These are phyloP conservation scores for Isoetes engelmannii DNA, from an alignment of 83 land plant species.

Conservation along the genomic window DNA sequence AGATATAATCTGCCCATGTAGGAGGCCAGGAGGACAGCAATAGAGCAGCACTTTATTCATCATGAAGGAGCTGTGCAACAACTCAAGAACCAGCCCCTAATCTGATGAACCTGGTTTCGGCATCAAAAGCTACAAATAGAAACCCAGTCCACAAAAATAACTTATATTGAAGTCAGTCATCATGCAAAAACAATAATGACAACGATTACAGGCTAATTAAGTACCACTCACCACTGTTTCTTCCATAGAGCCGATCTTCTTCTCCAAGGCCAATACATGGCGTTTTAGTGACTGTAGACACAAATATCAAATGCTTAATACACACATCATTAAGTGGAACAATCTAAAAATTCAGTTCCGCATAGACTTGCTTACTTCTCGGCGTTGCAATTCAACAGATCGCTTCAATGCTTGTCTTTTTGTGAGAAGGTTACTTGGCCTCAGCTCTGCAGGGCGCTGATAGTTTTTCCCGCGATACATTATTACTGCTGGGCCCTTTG, in stretches of 20 bases:
- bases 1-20: no score
- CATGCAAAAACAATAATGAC: no score
- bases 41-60: no score
- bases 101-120: no score
- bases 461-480: slow-evolving; percentile 85
- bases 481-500: slow-evolving; percentile 80
- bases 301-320: not conserved
- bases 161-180: no score
- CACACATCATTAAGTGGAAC: not conserved
- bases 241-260: slow-evolving; percentile 22
- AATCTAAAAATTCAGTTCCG: no score
- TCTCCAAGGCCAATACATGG: slow-evolving; percentile 22
- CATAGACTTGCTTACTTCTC: slow-evolving; percentile 37
- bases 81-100: no score
- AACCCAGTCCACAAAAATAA: no score
- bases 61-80: no score
- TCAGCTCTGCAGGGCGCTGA: slow-evolving; percentile 57
- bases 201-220: no score
- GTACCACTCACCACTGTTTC: slow-evolving; percentile 11
- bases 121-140: no score
- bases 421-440: slow-evolving; percentile 82
- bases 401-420: slow-evolving; percentile 84
- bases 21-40: no score
- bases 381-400: slow-evolving; percentile 81
- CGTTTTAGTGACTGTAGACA: slow-evolving; percentile 21